phyloP scores from a whole-genome alignment of 495 filamentous ascomycete species.

The Friedmanniomyces endolithicus region DNA sequence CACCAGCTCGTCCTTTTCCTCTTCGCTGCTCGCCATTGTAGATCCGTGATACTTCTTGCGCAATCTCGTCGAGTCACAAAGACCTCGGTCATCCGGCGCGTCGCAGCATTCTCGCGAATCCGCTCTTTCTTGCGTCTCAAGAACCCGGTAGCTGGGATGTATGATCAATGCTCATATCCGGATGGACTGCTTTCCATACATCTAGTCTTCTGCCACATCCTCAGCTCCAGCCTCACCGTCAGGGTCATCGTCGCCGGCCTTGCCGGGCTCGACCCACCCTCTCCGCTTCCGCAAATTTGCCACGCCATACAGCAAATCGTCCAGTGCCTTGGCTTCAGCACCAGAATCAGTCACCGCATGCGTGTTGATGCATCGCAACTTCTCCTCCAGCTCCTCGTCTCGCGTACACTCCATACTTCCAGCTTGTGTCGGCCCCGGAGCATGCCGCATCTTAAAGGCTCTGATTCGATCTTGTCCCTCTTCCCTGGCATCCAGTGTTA shows the following conservation, averaged over 20 bases:
- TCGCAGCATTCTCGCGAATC: neutral
- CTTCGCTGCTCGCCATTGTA: neutral
- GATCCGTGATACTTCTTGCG: neutral
- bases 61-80: neutral
- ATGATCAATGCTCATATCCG: no score
- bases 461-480: neutral
- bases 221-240: neutral
- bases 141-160: neutral
- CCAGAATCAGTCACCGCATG: neutral
- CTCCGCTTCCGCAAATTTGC: constrained; percentile 62
- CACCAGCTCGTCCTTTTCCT: neutral
- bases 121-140: neutral
- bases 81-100: neutral
- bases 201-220: neutral
- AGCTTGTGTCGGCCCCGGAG: neutral
- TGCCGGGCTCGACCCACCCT: neutral
- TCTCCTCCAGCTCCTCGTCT: neutral
- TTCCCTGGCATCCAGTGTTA: constrained; percentile 9
- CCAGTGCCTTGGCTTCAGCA: constrained; percentile 31
- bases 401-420: neutral
- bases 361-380: neutral
- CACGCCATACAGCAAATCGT: constrained; percentile 55
- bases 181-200: no score
- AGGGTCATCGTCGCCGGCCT: neutral
- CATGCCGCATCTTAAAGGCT: neutral